A percentile compares a stretch with the other conserved stretches of the same genome.
These are phyloP conservation scores for Azolla pinnata DNA, from an alignment of 75 land plant species.

Conservation along the genomic window DNA sequence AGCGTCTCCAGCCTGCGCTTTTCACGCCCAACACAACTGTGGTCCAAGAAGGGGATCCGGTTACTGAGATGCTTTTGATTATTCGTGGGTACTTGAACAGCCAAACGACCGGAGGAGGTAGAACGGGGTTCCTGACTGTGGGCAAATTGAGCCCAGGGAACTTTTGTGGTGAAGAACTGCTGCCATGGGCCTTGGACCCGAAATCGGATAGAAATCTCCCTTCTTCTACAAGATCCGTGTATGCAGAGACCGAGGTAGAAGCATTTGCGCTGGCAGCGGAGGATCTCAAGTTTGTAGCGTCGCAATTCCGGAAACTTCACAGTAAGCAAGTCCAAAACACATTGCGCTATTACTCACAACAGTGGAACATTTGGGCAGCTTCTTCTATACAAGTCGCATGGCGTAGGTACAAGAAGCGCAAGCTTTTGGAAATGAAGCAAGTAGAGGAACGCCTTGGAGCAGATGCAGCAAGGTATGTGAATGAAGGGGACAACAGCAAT, in stretches of 20 bases:
- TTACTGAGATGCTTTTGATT: conserved; percentile 83
- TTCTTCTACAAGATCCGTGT: conserved; percentile 66
- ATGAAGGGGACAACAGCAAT: not conserved
- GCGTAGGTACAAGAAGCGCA: conserved; percentile 41
- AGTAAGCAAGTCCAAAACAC: conserved; percentile 77
- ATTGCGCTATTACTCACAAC: conserved; percentile 72
- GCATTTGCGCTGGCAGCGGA: conserved; percentile 65
- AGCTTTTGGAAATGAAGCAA: conserved; percentile 25
- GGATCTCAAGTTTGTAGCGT: conserved; percentile 63
- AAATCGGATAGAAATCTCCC: conserved; percentile 55
- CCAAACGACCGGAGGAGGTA: conserved; percentile 79
- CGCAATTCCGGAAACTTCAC: conserved; percentile 70
- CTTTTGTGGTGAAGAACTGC: conserved; percentile 77
- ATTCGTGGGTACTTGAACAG: conserved; percentile 73
- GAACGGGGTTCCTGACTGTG: conserved; percentile 67
- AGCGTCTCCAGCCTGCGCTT: conserved; percentile 62
- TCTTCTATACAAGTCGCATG: conserved; percentile 68
- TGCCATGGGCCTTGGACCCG: conserved; percentile 86
- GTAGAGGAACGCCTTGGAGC: conserved; percentile 34
- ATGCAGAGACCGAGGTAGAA: conserved; percentile 54
- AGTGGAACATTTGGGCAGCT: conserved; percentile 85
- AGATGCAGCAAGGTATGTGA: not conserved
- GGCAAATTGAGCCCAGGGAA: conserved; percentile 50
- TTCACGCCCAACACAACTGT: conserved; percentile 48
- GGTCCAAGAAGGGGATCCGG: conserved; percentile 73